phyloP scores from a whole-genome alignment of 306 rosid genomes.

The Vigna mungo region DNA sequence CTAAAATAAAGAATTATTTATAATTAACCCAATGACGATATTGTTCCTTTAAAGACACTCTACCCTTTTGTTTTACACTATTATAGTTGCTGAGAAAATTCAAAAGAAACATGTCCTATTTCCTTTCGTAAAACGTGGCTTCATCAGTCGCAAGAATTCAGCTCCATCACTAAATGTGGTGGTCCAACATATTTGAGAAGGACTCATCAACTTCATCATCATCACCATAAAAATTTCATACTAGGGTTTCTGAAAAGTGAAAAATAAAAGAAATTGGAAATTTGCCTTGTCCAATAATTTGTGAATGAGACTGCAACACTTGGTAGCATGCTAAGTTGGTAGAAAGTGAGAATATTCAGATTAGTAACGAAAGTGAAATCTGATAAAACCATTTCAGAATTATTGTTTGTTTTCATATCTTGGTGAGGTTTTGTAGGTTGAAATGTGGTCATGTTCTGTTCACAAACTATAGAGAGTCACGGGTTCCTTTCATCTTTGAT shows the following conservation, averaged over 20 bases:
- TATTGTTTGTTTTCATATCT: not conserved
- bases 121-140: too few species aligned
- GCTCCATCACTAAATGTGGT: not conserved
- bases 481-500: not conserved
- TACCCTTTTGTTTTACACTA: too few species aligned
- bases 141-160: too few species aligned
- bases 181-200: not conserved
- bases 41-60: too few species aligned
- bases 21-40: too few species aligned
- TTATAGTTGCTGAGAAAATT: not conserved
- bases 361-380: not conserved
- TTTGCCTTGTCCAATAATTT: not conserved
- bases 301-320: not conserved
- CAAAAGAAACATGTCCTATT: too few species aligned
- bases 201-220: not conserved
- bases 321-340: not conserved
- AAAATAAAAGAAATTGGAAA: not conserved
- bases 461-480: not conserved
- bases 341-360: not conserved
- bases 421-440: not conserved
- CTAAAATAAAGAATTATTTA: too few species aligned
- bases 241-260: not conserved
- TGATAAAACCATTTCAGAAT: not conserved
- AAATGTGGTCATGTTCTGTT: not conserved
- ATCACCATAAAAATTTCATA: not conserved